A percentile compares a stretch with the other conserved stretches of the same genome.
Conservation (phyloP, 352 stramenopile species). For the Halophytophthora batemanensis region DNA sequence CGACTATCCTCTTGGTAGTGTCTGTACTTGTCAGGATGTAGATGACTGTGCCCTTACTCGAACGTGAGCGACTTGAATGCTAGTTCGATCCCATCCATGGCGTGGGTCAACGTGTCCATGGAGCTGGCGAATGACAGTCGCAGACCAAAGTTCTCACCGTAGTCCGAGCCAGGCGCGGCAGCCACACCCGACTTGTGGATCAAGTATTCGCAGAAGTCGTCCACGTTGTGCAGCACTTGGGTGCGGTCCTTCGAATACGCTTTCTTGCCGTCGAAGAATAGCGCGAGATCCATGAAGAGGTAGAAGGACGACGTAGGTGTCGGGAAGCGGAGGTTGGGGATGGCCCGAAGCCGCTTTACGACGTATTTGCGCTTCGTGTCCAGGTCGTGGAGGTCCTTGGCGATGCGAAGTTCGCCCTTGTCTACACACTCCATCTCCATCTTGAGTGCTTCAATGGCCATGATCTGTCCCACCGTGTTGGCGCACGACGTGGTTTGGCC, state of each 20-base stretch:
- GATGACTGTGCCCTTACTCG: slow-evolving; percentile 15
- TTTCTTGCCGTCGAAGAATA: slow-evolving; percentile 59
- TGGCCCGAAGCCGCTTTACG: slow-evolving; percentile 66
- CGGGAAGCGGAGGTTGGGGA: slow-evolving; percentile 76
- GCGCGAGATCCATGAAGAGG: slow-evolving; percentile 90
- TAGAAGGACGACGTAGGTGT: slow-evolving; percentile 95
- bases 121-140: slow-evolving; percentile 95
- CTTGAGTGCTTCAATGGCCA: slow-evolving; percentile 86
- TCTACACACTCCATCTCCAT: slow-evolving; percentile 67
- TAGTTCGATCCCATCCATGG: slow-evolving; percentile 58
- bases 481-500: slow-evolving; percentile 95
- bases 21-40: slow-evolving; percentile 1
- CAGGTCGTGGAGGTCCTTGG: slow-evolving; percentile 39
- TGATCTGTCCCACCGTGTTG: slow-evolving; percentile 90
- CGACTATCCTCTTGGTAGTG: too few species aligned
- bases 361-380: slow-evolving; percentile 91
- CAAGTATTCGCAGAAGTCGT: slow-evolving; percentile 91
- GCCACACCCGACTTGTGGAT: slow-evolving; percentile 89
- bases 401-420: slow-evolving; percentile 42
- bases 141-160: slow-evolving; percentile 90
- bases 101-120: slow-evolving; percentile 76
- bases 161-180: slow-evolving; percentile 94
- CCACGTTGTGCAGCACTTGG: slow-evolving; percentile 35
- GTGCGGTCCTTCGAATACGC: slow-evolving; percentile 25
- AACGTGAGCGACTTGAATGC: slow-evolving; percentile 49